phyloP scores from a whole-genome alignment of 768 basidiomycete species.

The Rhizopogon vesiculosus region DNA sequence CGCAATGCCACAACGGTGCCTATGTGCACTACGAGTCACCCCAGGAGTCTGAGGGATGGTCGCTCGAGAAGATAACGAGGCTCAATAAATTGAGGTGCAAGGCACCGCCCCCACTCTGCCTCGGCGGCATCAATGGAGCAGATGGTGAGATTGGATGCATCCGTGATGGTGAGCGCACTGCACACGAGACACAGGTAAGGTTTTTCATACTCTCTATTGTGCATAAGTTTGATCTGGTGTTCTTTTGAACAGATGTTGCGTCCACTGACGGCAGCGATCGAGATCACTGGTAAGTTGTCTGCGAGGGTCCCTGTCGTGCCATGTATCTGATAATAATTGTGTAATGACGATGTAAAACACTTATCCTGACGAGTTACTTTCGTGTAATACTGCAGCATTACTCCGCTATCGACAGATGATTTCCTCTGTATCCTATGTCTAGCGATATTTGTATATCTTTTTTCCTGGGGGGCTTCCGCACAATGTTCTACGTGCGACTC shows the following conservation, averaged over 20 bases:
- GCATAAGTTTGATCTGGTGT: background rate
- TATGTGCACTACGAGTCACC: background rate
- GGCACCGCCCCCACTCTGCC: background rate
- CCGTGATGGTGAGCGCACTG: background rate
- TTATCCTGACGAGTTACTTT: too few species aligned
- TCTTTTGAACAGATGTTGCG: background rate
- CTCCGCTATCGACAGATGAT: too few species aligned
- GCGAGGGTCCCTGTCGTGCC: background rate
- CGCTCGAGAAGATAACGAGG: constrained; percentile 3
- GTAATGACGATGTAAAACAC: too few species aligned
- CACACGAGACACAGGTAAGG: background rate
- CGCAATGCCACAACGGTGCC: background rate
- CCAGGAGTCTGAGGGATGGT: background rate
- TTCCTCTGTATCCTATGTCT: too few species aligned
- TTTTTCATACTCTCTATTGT: background rate
- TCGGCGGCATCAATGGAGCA: background rate
- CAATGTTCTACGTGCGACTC: too few species aligned
- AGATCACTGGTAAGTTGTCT: constrained; percentile 12
- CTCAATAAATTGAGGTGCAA: constrained; percentile 5
- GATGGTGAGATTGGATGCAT: background rate
- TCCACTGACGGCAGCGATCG: background rate
- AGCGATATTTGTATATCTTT: too few species aligned
- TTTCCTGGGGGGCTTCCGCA: too few species aligned
- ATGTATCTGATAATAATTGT: too few species aligned
- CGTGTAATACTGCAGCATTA: too few species aligned